Conservation (phyloP, 805 yeast genomes). For the Candida pseudoglaebosa region DNA sequence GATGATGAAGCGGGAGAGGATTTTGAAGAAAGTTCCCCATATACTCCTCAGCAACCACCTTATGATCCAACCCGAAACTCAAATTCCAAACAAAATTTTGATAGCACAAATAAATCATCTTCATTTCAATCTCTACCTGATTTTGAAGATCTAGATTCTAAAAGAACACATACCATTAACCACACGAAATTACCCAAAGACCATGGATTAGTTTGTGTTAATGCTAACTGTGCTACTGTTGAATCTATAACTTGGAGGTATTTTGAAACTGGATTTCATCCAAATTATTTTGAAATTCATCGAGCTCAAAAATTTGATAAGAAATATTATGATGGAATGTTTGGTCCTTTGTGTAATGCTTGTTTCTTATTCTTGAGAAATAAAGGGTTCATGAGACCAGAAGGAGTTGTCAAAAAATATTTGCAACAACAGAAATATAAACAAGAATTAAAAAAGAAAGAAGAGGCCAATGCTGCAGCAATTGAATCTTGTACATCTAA, state of each 20-base stretch:
- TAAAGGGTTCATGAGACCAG: constrained; percentile 44
- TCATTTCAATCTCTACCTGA: constrained; percentile 39
- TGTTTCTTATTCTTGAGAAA: constrained; percentile 41
- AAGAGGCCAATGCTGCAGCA: constrained; percentile 13
- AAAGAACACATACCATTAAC: constrained; percentile 39
- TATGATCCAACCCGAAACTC: constrained; percentile 19
- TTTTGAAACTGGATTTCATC: constrained; percentile 38
- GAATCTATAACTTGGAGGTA: constrained; percentile 42
- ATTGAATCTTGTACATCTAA: constrained; percentile 5
- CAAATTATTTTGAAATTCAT: constrained; percentile 34
- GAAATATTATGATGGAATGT: constrained; percentile 42
- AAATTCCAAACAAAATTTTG: constrained; percentile 8
- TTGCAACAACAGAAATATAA: constrained; percentile 42
- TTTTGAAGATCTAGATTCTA: constrained; percentile 42
- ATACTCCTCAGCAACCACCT: constrained; percentile 40
- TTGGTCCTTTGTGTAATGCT: constrained; percentile 45
- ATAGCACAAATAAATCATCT: constrained; percentile 10
- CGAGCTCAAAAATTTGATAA: constrained; percentile 36
- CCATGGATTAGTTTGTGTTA: constrained; percentile 39
- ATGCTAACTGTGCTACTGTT: constrained; percentile 36
- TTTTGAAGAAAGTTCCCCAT: constrained; percentile 31
- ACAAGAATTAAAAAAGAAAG: constrained; percentile 29
- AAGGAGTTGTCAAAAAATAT: constrained; percentile 42
- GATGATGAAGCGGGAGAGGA: constrained; percentile 20
- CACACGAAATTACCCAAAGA: constrained; percentile 32